Percentiles rank a stretch among this genome's conserved stretches.
These are phyloP conservation scores for Fusarium udum DNA, from an alignment of 2,329 filamentous ascomycete genomes.

Conservation along the genomic window DNA sequence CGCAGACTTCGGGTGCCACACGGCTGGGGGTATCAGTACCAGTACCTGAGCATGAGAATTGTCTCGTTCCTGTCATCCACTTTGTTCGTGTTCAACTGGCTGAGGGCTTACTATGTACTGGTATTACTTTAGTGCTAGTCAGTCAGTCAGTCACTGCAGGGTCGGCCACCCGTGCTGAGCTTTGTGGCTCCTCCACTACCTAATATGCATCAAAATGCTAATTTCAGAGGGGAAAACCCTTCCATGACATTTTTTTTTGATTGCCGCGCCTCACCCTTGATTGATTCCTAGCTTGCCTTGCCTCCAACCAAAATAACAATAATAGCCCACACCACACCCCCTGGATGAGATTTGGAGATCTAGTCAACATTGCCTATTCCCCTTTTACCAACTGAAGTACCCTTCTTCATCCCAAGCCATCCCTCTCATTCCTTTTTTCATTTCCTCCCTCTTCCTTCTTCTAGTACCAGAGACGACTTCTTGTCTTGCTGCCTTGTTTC, in stretches of 20 bases:
- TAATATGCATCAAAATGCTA: conserved; percentile 36
- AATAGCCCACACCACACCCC: conserved; percentile 28
- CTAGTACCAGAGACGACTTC: conserved; percentile 33
- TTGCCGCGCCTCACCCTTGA: conserved; percentile 44
- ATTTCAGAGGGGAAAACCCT: conserved; percentile 42
- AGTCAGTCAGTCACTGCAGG: conserved; percentile 4
- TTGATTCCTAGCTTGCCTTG: not conserved
- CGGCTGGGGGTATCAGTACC: conserved; percentile 31
- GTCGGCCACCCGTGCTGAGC: not conserved
- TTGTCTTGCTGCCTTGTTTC: conserved; percentile 31
- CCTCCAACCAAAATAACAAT: conserved; percentile 17
- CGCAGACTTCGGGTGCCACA: conserved; percentile 19
- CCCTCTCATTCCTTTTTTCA: conserved; percentile 15
- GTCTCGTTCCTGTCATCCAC: conserved; percentile 14
- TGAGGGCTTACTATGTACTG: not conserved
- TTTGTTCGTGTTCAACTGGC: conserved; percentile 32
- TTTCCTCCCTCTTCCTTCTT: conserved; percentile 23
- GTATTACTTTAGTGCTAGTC: conserved; percentile 5
- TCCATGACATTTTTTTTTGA: conserved; percentile 45
- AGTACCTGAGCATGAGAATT: conserved; percentile 21
- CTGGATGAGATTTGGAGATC: conserved; percentile 26
- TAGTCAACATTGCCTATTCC: conserved; percentile 27
- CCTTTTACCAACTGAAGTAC: conserved; percentile 32
- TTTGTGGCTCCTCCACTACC: conserved; percentile 21
- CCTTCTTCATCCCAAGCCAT: conserved; percentile 22